Base-by-base conservation (phyloP, 352 stramenopile genomes). In the Pythium utonaiense region DNA sequence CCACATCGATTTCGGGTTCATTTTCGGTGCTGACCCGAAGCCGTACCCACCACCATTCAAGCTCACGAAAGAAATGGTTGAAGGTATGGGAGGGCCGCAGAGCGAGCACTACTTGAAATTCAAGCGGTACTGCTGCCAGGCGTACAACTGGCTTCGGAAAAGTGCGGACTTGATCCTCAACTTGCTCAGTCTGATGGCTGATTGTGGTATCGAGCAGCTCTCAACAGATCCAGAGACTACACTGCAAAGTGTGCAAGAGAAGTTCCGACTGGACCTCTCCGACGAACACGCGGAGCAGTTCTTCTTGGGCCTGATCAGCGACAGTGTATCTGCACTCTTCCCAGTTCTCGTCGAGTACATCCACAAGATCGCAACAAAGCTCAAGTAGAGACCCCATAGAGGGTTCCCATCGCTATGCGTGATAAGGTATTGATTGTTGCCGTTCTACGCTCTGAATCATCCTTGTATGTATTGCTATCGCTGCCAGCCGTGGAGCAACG, bases 1-100 rank as follows among this genome's bases (percentile, higher is more conserved):
- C 78, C 98, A 99, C 71, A 99, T 99, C 73, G 98, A 98, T 78
- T 99, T 99, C 76, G 96, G 97, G 28, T 99, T 98, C 74, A 98
- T 99, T 60, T 99, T 99, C 66, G 97, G 97, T 42, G 84, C 92
- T 28, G 98, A 99, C 66, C 97, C 98, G 0, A 99, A 99, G 73
- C 96, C 97, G 12, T 93, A 98, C 50, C 96, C 97, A n/a, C 96
- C 97, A 30, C 95, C 96, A 24, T 99, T 99, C 70, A 96, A 98
- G 44, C 77, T 99, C 27, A 99, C 97, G 3, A 97, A 97, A 41
- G 80, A 96, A 78, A 98, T 98, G 96, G 93, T 98, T 1, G 96
- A 98, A 77, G 96, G 94, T 21, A 98, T 98, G 92, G 95, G 95
- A n/a, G 94, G 94, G 0, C 74, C 80, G 10, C 89, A 95, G 36